Evolutionary conservation across 257 asterid species (phyloP).

Genomic region (Euphrasia confusa): DNA sequence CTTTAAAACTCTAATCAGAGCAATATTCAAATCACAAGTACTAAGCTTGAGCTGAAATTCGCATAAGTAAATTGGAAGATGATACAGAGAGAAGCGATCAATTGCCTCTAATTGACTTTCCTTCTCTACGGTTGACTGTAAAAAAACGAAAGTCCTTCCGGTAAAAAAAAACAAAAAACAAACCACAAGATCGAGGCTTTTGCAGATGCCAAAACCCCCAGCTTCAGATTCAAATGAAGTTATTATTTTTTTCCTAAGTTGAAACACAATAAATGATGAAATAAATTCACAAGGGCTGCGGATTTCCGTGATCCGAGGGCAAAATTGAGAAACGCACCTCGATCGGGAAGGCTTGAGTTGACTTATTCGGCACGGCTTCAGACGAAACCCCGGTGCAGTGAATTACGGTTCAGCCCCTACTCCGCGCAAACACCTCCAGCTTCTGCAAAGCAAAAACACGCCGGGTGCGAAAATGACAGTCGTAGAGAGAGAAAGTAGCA

Average conservation of each 20-base stretch:
- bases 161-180: slow-evolving; percentile 14
- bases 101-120: slow-evolving; percentile 8
- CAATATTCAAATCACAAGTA: slow-evolving; percentile 8
- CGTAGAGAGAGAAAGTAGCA: slow-evolving; percentile 29
- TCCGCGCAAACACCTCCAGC: slow-evolving; percentile 20
- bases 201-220: slow-evolving; percentile 15
- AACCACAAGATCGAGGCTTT: slow-evolving; percentile 16
- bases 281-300: not conserved
- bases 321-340: slow-evolving; percentile 37
- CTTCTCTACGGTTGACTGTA: slow-evolving; percentile 18
- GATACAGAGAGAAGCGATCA: slow-evolving; percentile 16
- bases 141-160: slow-evolving; percentile 18
- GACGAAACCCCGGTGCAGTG: slow-evolving; percentile 5
- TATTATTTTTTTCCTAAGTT: slow-evolving; percentile 6
- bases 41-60: not conserved
- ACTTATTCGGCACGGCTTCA: slow-evolving; percentile 17
- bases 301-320: slow-evolving; percentile 22
- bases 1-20: not conserved
- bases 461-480: slow-evolving; percentile 22
- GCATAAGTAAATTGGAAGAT: slow-evolving; percentile 3
- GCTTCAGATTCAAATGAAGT: slow-evolving; percentile 3
- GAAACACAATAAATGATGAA: slow-evolving; percentile 8
- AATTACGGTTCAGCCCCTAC: slow-evolving; percentile 20
- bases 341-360: slow-evolving; percentile 39
- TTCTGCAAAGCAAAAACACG: slow-evolving; percentile 15